Conservation (phyloP, 208 protist genomes). For the Tritrichomonas foetus region DNA sequence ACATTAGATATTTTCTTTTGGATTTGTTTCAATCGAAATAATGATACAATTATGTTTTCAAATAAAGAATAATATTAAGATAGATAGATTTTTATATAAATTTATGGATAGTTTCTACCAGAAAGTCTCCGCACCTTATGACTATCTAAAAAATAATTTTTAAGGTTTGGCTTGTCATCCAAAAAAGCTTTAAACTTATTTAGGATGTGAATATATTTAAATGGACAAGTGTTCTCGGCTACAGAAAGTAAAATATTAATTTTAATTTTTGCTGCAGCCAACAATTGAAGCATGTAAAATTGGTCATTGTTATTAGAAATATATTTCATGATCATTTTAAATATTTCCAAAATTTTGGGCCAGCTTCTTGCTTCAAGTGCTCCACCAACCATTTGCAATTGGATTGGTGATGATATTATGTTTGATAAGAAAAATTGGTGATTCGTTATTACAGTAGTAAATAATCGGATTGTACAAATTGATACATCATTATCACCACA, state of each 20-base stretch:
- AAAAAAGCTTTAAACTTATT: no score
- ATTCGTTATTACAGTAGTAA: background rate
- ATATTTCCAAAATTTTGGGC: no score
- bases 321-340: background rate
- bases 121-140: no score
- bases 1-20: no score
- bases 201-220: background rate
- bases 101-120: no score
- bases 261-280: background rate
- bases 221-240: background rate
- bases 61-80: no score
- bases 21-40: no score
- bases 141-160: no score
- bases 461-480: background rate
- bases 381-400: background rate
- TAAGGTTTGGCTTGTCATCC: no score
- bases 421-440: background rate
- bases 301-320: background rate
- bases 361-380: no score
- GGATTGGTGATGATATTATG: background rate
- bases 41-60: no score
- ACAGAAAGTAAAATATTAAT: background rate
- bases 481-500: background rate
- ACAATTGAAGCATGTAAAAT: background rate
- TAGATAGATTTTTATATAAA: no score